Evolutionary conservation across 176 grass and related monocot genomes (phyloP).

Genomic region (Juncus effusus): DNA sequence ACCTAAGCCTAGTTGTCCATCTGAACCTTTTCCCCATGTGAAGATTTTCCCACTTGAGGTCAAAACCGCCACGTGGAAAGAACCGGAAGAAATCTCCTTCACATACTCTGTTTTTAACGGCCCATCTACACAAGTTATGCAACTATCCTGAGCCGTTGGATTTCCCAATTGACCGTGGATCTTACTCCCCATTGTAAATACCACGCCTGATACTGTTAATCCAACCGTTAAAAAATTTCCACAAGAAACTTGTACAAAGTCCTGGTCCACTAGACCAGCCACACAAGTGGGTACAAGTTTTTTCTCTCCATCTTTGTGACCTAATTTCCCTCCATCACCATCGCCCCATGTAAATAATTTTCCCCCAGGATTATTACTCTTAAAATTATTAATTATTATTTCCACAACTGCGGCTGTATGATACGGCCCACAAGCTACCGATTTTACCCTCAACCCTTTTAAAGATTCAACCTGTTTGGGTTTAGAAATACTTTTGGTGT

Average conservation of each 20-base stretch:
- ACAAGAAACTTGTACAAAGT: conserved; percentile 80
- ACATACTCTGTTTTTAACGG: conserved; percentile 74
- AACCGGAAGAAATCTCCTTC: conserved; percentile 73
- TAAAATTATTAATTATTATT: conserved; percentile 43
- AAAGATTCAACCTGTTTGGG: conserved; percentile 79
- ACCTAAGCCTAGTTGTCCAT: conserved; percentile 91
- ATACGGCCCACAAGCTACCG: conserved; percentile 83
- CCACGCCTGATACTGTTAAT: conserved; percentile 55
- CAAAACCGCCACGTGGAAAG: conserved; percentile 59
- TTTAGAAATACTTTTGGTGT: conserved; percentile 50
- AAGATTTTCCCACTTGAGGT: conserved; percentile 75
- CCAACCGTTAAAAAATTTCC: conserved; percentile 61
- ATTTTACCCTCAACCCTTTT: conserved; percentile 71
- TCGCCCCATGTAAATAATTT: conserved; percentile 96
- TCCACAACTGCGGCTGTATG: conserved; percentile 89
- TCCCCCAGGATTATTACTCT: conserved; percentile 52
- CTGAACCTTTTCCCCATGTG: conserved; percentile 80
- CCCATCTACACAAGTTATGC: conserved; percentile 56
- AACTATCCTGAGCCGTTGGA: conserved; percentile 43
- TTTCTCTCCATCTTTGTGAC: conserved; percentile 57
- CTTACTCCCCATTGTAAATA: conserved; percentile 70
- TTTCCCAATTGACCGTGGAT: conserved; percentile 81
- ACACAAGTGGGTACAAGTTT: conserved; percentile 66
- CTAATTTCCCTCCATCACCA: conserved; percentile 73
- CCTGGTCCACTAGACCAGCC: conserved; percentile 60